Evolutionary conservation across 257 asterid genomes (phyloP).

Genomic region (Rauvolfia tetraphylla): DNA sequence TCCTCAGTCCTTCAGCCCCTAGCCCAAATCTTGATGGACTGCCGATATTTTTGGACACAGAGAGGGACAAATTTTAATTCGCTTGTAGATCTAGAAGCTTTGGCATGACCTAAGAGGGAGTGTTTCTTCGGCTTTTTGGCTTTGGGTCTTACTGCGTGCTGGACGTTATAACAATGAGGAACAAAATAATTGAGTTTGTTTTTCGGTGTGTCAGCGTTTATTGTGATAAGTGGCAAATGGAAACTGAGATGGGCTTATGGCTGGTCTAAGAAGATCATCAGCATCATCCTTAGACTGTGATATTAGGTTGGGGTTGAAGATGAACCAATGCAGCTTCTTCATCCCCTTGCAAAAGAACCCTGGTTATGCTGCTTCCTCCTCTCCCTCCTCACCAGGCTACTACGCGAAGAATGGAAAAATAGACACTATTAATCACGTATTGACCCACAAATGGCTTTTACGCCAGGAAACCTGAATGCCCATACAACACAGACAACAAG

Average conservation of each 20-base stretch:
- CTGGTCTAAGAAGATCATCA: background rate
- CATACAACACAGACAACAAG: constrained; percentile 31
- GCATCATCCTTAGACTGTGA: constrained; percentile 25
- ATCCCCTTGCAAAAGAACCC: constrained; percentile 18
- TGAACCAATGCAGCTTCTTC: constrained; percentile 26
- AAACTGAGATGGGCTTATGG: constrained; percentile 19
- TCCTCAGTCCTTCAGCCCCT: constrained; percentile 9
- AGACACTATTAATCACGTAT: constrained; percentile 7
- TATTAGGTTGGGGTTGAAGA: constrained; percentile 49
- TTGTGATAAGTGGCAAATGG: constrained; percentile 24
- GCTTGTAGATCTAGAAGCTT: background rate
- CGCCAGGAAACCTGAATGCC: constrained; percentile 5
- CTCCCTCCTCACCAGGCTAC: constrained; percentile 16
- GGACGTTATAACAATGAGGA: background rate
- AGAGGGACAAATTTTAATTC: background rate
- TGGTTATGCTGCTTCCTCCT: constrained; percentile 19
- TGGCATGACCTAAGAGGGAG: background rate
- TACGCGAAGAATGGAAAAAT: constrained; percentile 6
- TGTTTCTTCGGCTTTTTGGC: background rate
- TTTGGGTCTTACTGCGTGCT: background rate
- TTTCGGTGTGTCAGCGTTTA: background rate
- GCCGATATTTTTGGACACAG: background rate
- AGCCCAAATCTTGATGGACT: background rate
- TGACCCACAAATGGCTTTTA: constrained; percentile 9
- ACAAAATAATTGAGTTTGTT: background rate